These are phyloP conservation scores for Penicillium argentinense DNA, from an alignment of 495 filamentous ascomycete species.

Conservation along the genomic window DNA sequence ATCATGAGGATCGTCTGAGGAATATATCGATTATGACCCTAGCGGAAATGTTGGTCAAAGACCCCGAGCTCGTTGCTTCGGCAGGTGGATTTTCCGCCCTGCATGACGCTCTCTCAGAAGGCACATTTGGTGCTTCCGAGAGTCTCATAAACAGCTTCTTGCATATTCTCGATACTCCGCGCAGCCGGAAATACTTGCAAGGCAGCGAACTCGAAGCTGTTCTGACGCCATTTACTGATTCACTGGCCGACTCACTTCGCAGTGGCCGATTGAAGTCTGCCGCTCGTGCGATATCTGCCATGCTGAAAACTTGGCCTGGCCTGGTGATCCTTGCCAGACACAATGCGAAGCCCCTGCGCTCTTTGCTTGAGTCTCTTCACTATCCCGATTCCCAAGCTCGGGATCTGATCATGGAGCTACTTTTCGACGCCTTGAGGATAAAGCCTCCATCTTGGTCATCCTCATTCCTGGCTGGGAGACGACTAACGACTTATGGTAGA, in stretches of 20 bases:
- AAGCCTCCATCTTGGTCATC: slow-evolving; percentile 96
- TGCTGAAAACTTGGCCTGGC: slow-evolving; percentile 89
- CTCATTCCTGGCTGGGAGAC: slow-evolving; percentile 87
- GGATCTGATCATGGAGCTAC: slow-evolving; percentile 74
- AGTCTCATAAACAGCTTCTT: slow-evolving; percentile 81
- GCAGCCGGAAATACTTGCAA: slow-evolving; percentile 72
- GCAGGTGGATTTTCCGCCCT: slow-evolving; percentile 80
- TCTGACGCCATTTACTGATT: slow-evolving; percentile 87
- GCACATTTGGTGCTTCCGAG: slow-evolving; percentile 87
- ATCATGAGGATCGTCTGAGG: slow-evolving; percentile 80
- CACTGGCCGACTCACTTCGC: slow-evolving; percentile 60
- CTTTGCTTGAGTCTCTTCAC: slow-evolving; percentile 75
- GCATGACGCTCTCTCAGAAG: slow-evolving; percentile 83
- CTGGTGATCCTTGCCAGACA: slow-evolving; percentile 83
- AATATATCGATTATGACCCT: slow-evolving; percentile 90
- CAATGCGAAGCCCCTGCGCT: slow-evolving; percentile 77
- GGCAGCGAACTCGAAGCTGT: slow-evolving; percentile 80
- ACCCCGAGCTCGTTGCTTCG: slow-evolving; percentile 73
- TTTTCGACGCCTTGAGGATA: slow-evolving; percentile 90
- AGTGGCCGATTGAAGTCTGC: slow-evolving; percentile 81
- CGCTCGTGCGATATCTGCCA: slow-evolving; percentile 79
- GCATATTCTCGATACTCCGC: slow-evolving; percentile 82
- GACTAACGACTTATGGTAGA: slow-evolving; percentile 91
- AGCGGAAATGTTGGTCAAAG: slow-evolving; percentile 84
- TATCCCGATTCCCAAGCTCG: slow-evolving; percentile 65